Evolutionary conservation across 2,329 filamentous ascomycete genomes (phyloP), one percentile per base, ranked within the genome.

Genomic region (Diaporthe capsici): DNA sequence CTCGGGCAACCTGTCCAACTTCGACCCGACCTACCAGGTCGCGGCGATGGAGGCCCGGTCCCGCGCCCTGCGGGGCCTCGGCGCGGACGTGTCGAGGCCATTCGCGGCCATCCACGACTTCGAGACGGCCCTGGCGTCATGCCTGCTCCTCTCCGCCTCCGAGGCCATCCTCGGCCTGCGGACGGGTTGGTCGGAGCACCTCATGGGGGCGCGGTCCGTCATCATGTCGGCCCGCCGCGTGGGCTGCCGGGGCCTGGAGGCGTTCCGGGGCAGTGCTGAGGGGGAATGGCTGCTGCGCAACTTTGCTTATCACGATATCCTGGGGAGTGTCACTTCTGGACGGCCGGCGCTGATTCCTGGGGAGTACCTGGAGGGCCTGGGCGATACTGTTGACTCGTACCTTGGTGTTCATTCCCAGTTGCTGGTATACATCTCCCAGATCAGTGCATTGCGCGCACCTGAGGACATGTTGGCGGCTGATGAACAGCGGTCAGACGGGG

Each of bases 1-100:
- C 55, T 58, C 55, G 28, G 55, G 55, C 28, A 58, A 58, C 55
- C 55, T 58, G 55, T 58, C 55, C 55, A 58, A 34, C 55, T 58
- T 58, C 55, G 28, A 58, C 55, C 55, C 55, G 2, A 22, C 5
- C 7, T 58, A 58, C 28, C 55, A 34, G 55, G 28, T 58, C 17
- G 28, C 55, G 17, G 55, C 55, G 28, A 58, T 37, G 15, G 55
- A 58, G 4, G 55, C 55, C 28, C 55, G 55, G 15, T 58, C 55
- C 17, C 25, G 28, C 13, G 55, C 55, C 28, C 28, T 58, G 55
- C 22, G 55, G 28, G 28, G 17, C 17, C 55, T 58, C 28, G 4
- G 55, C 28, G 55, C 28, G 15, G 28, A 58, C 55, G 17, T 58
- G 15, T 1, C 55, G 28, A 34, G 28, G 55, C 55, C 55, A 0